phyloP scores from a whole-genome alignment of 192 early-diverging fungal genomes.

The Coemansia sp. region DNA sequence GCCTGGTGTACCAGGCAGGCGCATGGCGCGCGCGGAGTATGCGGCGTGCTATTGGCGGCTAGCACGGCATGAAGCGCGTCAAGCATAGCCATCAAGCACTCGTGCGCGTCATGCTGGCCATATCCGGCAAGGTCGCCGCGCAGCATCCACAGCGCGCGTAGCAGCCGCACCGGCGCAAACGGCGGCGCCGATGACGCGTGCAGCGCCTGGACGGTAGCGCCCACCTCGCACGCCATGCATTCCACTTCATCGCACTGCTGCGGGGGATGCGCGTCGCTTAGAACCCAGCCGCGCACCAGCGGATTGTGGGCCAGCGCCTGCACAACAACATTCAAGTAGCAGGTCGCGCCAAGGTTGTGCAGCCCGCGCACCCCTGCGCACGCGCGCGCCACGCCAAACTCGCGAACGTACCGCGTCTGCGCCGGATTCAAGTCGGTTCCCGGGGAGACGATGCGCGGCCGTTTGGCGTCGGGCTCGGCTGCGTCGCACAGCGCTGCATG shows the following conservation, averaged over 20 bases:
- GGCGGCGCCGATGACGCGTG: slow-evolving; percentile 71
- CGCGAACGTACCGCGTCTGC: slow-evolving; percentile 44
- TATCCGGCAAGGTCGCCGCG: slow-evolving; percentile 87
- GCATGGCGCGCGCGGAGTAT: slow-evolving; percentile 57
- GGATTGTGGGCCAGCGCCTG: slow-evolving; percentile 95
- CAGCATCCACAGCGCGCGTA: slow-evolving; percentile 89
- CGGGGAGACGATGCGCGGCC: slow-evolving; percentile 37
- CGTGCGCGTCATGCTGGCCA: slow-evolving; percentile 96
- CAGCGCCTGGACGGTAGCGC: slow-evolving; percentile 77
- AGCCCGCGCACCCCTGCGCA: slow-evolving; percentile 81
- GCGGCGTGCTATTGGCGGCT: slow-evolving; percentile 43
- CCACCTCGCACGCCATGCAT: slow-evolving; percentile 96
- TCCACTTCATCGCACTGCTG: slow-evolving; percentile 59
- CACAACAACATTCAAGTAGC: slow-evolving; percentile 94
- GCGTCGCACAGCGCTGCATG: slow-evolving; percentile 45
- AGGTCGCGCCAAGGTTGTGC: slow-evolving; percentile 92
- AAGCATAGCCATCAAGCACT: slow-evolving; percentile 90
- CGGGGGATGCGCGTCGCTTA: slow-evolving; percentile 86
- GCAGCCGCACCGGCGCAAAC: slow-evolving; percentile 80
- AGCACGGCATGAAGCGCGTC: slow-evolving; percentile 82
- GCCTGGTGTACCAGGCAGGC: slow-evolving; percentile 87
- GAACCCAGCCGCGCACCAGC: slow-evolving; percentile 82
- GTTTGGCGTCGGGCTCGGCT: slow-evolving; percentile 35
- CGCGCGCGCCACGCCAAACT: slow-evolving; percentile 30
- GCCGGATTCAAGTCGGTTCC: slow-evolving; percentile 30